Base-by-base conservation (phyloP, 2,329 filamentous ascomycete species). In the Gremmenia infestans region DNA sequence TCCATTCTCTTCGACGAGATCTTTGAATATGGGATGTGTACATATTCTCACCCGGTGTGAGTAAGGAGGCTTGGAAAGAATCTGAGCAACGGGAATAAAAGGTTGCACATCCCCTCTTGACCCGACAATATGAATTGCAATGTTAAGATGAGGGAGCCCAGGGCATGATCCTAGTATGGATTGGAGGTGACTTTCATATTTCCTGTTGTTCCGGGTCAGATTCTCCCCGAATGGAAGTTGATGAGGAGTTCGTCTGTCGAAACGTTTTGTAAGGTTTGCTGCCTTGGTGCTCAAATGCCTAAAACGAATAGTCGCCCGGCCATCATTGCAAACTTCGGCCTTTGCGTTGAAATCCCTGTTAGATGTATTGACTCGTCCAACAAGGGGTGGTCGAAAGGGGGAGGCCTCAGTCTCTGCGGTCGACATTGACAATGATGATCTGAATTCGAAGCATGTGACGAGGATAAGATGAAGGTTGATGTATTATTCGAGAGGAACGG, bases 41-140 rank as follows among this genome's bases (percentile, higher is more conserved):
- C 88, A 88, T 52, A 93, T 84, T 12, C 89, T 79, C 2, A 92
- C 87, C 2, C 87, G 81, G 68, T 93, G 89, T 0, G 85, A 85
- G 57, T 88, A 83, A 0, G 75, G 78, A 52, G 88, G 79, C 65
- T 86, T 84, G 3, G 48, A 52, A 46, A 94, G 73, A 0, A 89
- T 78, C 69, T 87, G 85, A 25, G 85, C 88, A 51, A 93, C 81
- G 59, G 84, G 83, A 19, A 93, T 72, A 59, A 93, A 93, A 0
- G 89, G 89, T 67, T 93, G 89, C 1, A 88, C 85, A 66, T 93
- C 89, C 43, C 89, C 89, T 51, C 89, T 78, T 1, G 85, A 89
- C 5, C 89, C 89, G 61, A 93, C 91, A 6, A 93, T 87, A 79
- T 91, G 91, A 65, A 93, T 86, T 25, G 91, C 88, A 52, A 94